Base-by-base conservation (phyloP, 2,329 filamentous ascomycete genomes). In the Scedosporium apiospermum region DNA sequence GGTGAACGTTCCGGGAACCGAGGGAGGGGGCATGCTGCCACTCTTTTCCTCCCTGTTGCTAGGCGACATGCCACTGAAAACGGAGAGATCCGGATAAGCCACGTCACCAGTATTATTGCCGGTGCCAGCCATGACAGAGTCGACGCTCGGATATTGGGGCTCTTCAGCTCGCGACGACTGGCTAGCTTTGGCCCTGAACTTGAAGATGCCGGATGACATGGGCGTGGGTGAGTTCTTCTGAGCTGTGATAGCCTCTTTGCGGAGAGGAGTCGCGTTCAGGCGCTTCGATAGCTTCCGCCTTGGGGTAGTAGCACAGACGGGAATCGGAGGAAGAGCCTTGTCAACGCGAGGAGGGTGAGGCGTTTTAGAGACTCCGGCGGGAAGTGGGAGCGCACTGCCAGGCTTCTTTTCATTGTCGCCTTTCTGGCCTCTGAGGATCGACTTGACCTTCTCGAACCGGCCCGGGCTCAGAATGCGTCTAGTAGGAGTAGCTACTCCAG, bases 241-340 rank as follows among this genome's bases (percentile, higher is more conserved):
- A 0, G 70, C 66, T 58, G 76, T 67, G 0, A 74, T 71, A 7
- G 76, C 73, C 12, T 61, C 53, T 14, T 30, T 34, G 12, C 16
- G 9, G 2, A 10, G 44, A 18, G 76, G 75, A 65, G 90, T 82
- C 42, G 87, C 87, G 65, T 85, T 86, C 0, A 87, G 88, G 0
- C 84, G 88, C 77, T 96, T 96, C 18, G 76, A 72, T 44, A 79
- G 71, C 73, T 86, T 89, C 26, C 86, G 82, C 38, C 87, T 86
- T 6, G 88, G 89, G 1, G 88, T 91, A 4, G 85, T 86, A 41
- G 51, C 44, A 16, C 58, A 23, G 4, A n/a, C 42, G 30, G 60
- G 60, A 62, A 85, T 75, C 5, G 82, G 79, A 18, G 80, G 71
- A 38, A 86, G 71, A 23, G 79, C 76, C 67, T 84, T 85, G 38